Evolutionary conservation across 768 basidiomycete species (phyloP).

Genomic region (Clavulina sp.): DNA sequence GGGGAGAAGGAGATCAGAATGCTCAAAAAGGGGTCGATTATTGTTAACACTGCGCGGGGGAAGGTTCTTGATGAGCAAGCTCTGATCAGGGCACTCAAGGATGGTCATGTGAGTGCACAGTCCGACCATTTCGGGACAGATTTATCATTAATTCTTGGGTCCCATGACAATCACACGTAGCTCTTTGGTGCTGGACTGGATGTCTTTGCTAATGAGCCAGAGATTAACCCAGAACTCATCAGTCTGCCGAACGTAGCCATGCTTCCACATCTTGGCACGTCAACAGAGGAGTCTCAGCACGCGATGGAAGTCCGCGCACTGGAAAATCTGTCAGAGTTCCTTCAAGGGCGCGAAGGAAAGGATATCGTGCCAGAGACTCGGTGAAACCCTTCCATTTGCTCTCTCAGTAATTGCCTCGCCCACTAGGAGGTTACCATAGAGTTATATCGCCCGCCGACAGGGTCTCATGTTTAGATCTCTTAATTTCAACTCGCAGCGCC

Average conservation of each 20-base stretch:
- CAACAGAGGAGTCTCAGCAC: conserved; percentile 61
- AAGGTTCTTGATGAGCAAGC: conserved; percentile 80
- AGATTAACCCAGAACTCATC: conserved; percentile 59
- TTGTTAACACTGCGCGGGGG: conserved; percentile 83
- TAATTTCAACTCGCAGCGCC: no score
- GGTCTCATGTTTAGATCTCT: no score
- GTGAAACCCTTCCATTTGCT: no score
- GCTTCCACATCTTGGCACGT: conserved; percentile 85
- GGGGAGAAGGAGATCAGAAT: conserved; percentile 57
- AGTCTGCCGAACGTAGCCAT: conserved; percentile 71
- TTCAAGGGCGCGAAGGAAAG: conserved; percentile 41
- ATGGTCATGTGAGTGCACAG: conserved; percentile 54
- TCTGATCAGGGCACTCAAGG: conserved; percentile 67
- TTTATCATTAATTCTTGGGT: background rate
- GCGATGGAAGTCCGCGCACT: conserved; percentile 78
- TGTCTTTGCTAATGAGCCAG: conserved; percentile 73
- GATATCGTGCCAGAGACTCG: conserved; percentile 62
- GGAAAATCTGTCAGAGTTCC: conserved; percentile 54
- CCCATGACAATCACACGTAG: conserved; percentile 27
- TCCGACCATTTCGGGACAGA: background rate
- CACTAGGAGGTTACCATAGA: no score
- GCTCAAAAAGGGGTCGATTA: conserved; percentile 59
- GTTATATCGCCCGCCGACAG: no score
- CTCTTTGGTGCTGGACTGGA: conserved; percentile 68
- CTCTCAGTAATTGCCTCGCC: no score